Evolutionary conservation across 2,329 filamentous ascomycete genomes (phyloP).

Genomic region (Colletotrichum cereale): DNA sequence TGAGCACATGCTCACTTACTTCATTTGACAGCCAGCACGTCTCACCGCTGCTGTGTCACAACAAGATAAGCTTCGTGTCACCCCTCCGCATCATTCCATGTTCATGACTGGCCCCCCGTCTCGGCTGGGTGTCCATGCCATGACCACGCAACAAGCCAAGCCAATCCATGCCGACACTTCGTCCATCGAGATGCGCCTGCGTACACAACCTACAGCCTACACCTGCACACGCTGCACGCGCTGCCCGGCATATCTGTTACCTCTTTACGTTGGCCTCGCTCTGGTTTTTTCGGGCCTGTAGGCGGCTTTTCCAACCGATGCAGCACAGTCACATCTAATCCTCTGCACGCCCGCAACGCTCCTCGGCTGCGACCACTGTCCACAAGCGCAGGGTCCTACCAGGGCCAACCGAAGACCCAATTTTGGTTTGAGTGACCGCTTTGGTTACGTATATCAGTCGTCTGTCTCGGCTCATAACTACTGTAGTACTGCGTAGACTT

Average conservation of each 20-base stretch:
- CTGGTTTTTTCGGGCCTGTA: background rate
- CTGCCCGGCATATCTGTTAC: background rate
- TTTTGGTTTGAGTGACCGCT: background rate
- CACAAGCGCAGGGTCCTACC: background rate
- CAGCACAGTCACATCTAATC: background rate
- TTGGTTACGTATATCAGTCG: background rate
- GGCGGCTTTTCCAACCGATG: background rate
- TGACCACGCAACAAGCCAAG: background rate
- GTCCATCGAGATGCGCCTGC: constrained; percentile 12
- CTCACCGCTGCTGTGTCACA: constrained; percentile 1
- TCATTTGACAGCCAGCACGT: constrained; percentile 27
- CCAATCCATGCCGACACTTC: constrained; percentile 8
- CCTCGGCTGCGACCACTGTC: background rate
- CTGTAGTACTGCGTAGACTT: background rate
- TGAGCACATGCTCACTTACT: constrained; percentile 37
- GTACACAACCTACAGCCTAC: background rate
- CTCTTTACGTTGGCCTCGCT: background rate
- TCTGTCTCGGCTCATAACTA: background rate
- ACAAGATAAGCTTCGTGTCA: constrained; percentile 29
- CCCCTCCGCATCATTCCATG: constrained; percentile 1
- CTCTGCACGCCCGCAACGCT: background rate
- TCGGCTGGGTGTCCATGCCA: constrained; percentile 18
- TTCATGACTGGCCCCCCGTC: constrained; percentile 18
- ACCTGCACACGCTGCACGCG: background rate
- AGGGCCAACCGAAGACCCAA: background rate